Conservation (phyloP, 495 filamentous ascomycete genomes). For the Tuber melanosporum region DNA sequence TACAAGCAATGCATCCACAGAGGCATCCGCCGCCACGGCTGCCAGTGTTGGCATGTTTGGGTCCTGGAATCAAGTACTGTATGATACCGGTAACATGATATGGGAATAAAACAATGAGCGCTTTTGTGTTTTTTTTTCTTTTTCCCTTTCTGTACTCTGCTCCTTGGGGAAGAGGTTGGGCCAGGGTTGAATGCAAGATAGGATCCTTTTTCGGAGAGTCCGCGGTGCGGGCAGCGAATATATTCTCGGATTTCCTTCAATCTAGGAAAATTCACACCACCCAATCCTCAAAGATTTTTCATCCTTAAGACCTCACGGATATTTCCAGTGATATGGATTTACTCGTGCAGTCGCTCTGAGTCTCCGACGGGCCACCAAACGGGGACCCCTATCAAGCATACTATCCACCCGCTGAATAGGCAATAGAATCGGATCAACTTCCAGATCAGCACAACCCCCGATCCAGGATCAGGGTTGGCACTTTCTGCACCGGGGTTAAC, state of each 20-base stretch:
- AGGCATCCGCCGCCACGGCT: background rate
- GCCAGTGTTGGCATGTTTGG: background rate
- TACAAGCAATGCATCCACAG: background rate
- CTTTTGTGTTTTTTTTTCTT: background rate
- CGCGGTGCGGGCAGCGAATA: background rate
- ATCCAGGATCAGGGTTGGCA: background rate
- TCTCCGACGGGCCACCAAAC: background rate
- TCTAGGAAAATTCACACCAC: background rate
- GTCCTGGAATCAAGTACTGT: background rate
- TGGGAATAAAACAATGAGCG: background rate
- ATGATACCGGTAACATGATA: background rate
- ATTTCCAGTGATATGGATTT: background rate
- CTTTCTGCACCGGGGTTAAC: background rate
- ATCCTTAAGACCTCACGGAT: background rate
- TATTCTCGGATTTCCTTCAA: background rate
- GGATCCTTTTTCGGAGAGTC: background rate
- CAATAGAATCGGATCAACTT: background rate
- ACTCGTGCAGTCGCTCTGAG: background rate
- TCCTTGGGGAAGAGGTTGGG: background rate
- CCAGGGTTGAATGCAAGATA: background rate
- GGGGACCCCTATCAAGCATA: background rate
- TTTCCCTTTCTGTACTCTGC: background rate
- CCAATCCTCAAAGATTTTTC: background rate
- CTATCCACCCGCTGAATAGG: background rate
- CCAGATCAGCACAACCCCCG: background rate